Conservation (phyloP, 2,329 filamentous ascomycete species). For the Trichophaea hybrida region DNA sequence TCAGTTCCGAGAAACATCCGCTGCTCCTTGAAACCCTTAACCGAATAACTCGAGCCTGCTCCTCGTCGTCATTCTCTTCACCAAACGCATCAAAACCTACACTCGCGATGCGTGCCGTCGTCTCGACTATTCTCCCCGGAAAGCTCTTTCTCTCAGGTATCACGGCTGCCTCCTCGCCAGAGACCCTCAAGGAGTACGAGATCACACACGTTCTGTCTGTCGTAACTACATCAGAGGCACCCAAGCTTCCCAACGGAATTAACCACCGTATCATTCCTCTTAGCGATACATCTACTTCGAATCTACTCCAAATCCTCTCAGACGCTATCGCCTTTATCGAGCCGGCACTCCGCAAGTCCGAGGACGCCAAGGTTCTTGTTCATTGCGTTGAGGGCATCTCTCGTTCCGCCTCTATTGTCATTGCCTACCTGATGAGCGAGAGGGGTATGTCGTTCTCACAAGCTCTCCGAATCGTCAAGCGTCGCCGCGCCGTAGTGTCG, state of each 20-base stretch:
- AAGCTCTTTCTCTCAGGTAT: constrained; percentile 8
- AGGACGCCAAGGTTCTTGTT: constrained; percentile 2
- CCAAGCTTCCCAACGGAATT: neutral
- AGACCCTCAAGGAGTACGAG: neutral
- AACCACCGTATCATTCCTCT: neutral
- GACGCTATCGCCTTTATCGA: constrained; percentile 1
- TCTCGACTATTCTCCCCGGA: constrained; percentile 11
- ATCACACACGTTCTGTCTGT: constrained; percentile 3
- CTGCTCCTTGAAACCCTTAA: neutral
- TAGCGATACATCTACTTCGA: neutral
- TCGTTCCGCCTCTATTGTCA: neutral
- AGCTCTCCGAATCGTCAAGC: constrained; percentile 3
- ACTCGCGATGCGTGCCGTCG: constrained; percentile 9
- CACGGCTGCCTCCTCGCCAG: constrained; percentile 1
- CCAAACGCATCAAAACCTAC: constrained; percentile 3
- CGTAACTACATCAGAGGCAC: neutral
- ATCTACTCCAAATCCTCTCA: neutral
- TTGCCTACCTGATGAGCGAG: constrained; percentile 3
- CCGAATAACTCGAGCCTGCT: neutral
- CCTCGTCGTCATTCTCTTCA: constrained; percentile 3
- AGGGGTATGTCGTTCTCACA: neutral
- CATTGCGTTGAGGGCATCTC: constrained; percentile 5
- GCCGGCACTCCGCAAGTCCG: neutral
- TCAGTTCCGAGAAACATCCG: neutral
- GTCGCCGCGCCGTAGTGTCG: neutral